Percentiles rank a stretch among this genome's conserved stretches.
phyloP scores from a whole-genome alignment of 2,329 filamentous ascomycete species.

The Colletotrichum tanaceti region DNA sequence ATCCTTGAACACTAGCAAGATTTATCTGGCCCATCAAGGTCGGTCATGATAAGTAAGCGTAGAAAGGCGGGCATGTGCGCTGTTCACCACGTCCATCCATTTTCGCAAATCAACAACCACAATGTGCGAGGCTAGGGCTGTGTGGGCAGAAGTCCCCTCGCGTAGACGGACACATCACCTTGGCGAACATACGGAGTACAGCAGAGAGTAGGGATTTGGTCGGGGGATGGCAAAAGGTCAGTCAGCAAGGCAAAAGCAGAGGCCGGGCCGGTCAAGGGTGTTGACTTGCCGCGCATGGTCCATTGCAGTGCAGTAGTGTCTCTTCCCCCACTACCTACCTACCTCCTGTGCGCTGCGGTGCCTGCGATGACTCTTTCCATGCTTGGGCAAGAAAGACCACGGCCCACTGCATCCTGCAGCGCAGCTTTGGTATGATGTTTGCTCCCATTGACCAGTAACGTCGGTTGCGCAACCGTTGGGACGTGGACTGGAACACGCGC shows the following conservation, averaged over 20 bases:
- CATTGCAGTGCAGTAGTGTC: conserved; percentile 16
- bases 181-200: conserved; percentile 7
- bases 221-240: not conserved
- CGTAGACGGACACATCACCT: not conserved
- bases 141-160: conserved; percentile 14
- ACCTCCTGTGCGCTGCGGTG: not conserved
- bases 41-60: not conserved
- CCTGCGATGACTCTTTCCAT: conserved; percentile 30
- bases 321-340: not conserved
- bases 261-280: conserved; percentile 11
- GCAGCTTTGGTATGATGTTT: conserved; percentile 11
- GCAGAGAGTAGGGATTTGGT: not conserved
- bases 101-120: conserved; percentile 5
- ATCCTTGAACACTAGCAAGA: not conserved
- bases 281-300: conserved; percentile 20
- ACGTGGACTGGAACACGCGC: not conserved
- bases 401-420: conserved; percentile 15
- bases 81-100: not conserved
- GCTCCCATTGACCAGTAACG: conserved; percentile 36
- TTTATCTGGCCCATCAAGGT: not conserved
- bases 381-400: not conserved
- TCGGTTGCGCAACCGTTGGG: conserved; percentile 25
- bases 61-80: not conserved
- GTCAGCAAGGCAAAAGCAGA: not conserved
- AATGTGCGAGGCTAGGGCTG: conserved; percentile 20